Base-by-base conservation (phyloP, 495 filamentous ascomycete species). In the Penicillium angulare region DNA sequence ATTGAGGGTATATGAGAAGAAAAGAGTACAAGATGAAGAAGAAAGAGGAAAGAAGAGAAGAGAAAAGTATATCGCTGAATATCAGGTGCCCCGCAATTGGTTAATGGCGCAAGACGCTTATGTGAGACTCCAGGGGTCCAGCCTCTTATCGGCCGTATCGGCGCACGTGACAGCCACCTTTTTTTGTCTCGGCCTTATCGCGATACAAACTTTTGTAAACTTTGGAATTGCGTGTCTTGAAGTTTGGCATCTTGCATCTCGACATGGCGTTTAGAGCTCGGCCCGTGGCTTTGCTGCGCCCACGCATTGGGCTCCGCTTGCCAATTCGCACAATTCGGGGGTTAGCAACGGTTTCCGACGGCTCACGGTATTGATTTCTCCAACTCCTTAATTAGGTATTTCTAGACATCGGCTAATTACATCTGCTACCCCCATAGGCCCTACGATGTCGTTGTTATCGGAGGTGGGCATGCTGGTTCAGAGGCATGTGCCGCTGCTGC, bases 401-500 rank as follows among this genome's bases (percentile, higher is more conserved):
- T 0, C 13, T 10, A 13, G 8, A 5, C n/a, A 27, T 33, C 7
- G 17, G 22, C 46, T 53, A 40, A 53, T 40, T 36, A 31, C 39
- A 18, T 50, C 18, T n/a, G n/a, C n/a, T n/a, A n/a, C n/a, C 15
- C 39, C 29, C 18, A 46, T 39, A 91, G 89, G 46, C 76, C 84
- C 7, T 96, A 88, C 61, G 95, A 97, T 79, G 93, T 98, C 40
- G 75, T 97, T 36, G 90, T 98, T 10, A 90, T 98, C 47, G 93
- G 93, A 36, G 93, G 93, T 43, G 93, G 93, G 35, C 93, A 98
- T 79, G 93, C 93, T 26, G 93, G 93, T 35, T 84, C 90, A 24
- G 93, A 98, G 75, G 93, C 93, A 32, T 92, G 87, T 51, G 87
- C 93, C n/a, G 95, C 92, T 2, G 87, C 95, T 5, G 93, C 93